Base-by-base conservation (phyloP, 164 flowering plant species). In the Vitis cinerea region DNA sequence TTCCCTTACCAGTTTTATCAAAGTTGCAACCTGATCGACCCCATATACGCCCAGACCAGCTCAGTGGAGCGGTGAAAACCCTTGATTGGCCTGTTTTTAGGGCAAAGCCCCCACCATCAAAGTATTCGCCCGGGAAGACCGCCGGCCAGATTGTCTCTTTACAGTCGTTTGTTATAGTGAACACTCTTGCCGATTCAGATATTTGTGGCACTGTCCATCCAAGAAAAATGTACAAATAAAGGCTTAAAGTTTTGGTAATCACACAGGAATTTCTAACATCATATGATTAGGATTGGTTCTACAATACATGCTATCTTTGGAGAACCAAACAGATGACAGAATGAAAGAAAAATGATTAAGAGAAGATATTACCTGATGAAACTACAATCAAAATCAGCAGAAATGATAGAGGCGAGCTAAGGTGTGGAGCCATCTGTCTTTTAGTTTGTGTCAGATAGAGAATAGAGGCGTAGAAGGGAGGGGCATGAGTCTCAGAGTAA, bases 31-130 rank as follows among this genome's bases (percentile, higher is more conserved):
- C 98, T 11, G 91, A 90, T 71, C 99, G 84, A 16, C 84, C 99
- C 99, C 99, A 95, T 64, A 95, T 91, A 11, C 99, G 89, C 23
- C 99, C 99, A 0, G 71, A 23, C 98, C 97, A 96, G 1, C 91
- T 83, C 1, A 84, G 74, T 3, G 97, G 98, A 8, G 95, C 97
- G 0, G 77, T 82, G 75, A 84, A 81, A 4, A 86, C 82, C 8
- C 72, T 53, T 0, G 98, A 81, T 57, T 91, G 85, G 27, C 88
- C 86, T 1, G 90, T 64, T 63, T 86, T 89, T 16, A 96, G 72
- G 1, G 44, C 61, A 62, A 90, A 89, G 2, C 99, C 97, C 2
- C 93, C 98, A 1, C 90, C 93, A 16, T 62, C 74, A 70, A 88
- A 89, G 81, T 72, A 77, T 0, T 82, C 85, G 0, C 92, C 96